Percentiles rank a stretch among this genome's conserved stretches.
Evolutionary conservation across 192 early-diverging fungal genomes (phyloP).

Genomic region (Spizellomyces sp.): DNA sequence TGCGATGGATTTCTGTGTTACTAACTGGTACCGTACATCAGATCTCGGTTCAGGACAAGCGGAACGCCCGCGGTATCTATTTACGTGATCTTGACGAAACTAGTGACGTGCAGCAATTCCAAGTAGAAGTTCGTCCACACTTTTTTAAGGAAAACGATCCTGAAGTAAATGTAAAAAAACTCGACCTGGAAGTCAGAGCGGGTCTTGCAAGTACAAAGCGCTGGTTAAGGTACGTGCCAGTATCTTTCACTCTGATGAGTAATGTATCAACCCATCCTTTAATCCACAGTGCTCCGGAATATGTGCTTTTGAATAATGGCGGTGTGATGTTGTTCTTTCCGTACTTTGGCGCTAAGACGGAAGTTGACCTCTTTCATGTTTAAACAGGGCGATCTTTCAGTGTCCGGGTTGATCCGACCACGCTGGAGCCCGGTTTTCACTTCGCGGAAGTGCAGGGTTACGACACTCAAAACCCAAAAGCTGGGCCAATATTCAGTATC

Average conservation of each 20-base stretch:
- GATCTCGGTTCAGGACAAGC: constrained; percentile 26
- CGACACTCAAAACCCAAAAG: constrained; percentile 71
- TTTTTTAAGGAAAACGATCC: constrained; percentile 69
- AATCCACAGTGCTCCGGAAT: constrained; percentile 52
- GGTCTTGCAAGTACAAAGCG: constrained; percentile 65
- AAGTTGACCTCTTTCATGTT: constrained; percentile 13
- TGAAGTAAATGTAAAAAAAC: constrained; percentile 56
- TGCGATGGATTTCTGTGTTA: no score
- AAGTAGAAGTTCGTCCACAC: constrained; percentile 56
- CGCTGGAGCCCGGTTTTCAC: constrained; percentile 79
- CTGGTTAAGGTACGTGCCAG: constrained; percentile 64
- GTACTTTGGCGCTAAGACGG: not conserved
- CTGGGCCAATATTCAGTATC: constrained; percentile 81
- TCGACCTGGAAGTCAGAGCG: constrained; percentile 79
- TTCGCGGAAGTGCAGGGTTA: constrained; percentile 75
- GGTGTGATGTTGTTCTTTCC: not conserved
- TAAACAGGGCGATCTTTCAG: constrained; percentile 53
- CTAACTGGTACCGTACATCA: no score
- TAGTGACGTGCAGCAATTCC: constrained; percentile 57
- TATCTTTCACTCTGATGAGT: no score
- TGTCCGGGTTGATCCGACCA: constrained; percentile 78
- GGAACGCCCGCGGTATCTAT: constrained; percentile 78
- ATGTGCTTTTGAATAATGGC: constrained; percentile 64
- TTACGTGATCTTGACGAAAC: constrained; percentile 79
- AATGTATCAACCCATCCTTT: no score